Percentiles rank a stretch among this genome's conserved stretches.
Conservation (phyloP, 768 basidiomycete genomes). For the Dioszegia hungarica region DNA sequence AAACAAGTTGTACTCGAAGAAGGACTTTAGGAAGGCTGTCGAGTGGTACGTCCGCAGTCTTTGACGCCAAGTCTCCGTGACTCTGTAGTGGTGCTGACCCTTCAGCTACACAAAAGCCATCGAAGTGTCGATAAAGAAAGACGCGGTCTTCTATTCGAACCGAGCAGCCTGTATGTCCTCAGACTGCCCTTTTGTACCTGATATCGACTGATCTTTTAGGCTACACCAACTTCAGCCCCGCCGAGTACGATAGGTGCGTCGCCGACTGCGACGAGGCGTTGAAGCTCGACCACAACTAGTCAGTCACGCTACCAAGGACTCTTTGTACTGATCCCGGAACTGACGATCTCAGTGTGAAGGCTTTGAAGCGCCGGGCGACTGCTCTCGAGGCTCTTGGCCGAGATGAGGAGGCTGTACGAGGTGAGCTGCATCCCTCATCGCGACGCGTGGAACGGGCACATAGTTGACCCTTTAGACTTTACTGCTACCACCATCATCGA, state of each 20-base stretch:
- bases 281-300: constrained; percentile 70
- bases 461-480: constrained; percentile 61
- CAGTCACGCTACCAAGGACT: no score
- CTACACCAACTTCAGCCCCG: constrained; percentile 85
- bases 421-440: constrained; percentile 51
- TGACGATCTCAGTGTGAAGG: constrained; percentile 56
- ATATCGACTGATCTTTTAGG: no score
- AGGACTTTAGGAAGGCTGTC: constrained; percentile 51
- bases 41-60: constrained; percentile 34
- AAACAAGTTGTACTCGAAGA: constrained; percentile 52
- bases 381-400: constrained; percentile 74
- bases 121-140: constrained; percentile 54
- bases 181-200: background rate
- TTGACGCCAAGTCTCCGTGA: no score
- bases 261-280: constrained; percentile 86
- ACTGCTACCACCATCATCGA: constrained; percentile 95
- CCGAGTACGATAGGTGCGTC: constrained; percentile 74
- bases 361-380: constrained; percentile 76
- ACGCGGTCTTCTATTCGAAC: constrained; percentile 94
- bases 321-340: no score
- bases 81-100: no score
- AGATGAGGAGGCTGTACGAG: constrained; percentile 71
- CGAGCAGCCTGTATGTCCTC: constrained; percentile 78
- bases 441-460: no score
- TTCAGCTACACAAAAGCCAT: constrained; percentile 55